Evolutionary conservation across 2,329 filamentous ascomycete species (phyloP).

Genomic region (Hymenoscyphus salicellus): DNA sequence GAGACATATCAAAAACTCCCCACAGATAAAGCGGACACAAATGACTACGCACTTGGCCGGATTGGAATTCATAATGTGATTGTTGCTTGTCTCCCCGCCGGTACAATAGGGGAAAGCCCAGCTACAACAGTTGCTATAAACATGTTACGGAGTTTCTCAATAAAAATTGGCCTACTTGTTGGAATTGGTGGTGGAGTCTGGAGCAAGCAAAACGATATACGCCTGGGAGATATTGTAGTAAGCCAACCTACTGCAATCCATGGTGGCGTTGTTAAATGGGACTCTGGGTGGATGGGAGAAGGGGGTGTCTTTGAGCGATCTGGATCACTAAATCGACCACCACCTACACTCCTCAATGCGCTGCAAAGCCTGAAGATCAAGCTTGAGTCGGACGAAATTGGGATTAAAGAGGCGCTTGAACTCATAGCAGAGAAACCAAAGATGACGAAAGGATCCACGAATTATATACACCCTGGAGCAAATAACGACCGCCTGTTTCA

Average conservation of each 20-base stretch:
- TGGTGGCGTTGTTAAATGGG: neutral
- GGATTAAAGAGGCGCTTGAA: neutral
- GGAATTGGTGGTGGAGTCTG: conserved; percentile 39
- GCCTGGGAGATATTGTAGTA: neutral
- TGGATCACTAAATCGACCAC: conserved; percentile 18
- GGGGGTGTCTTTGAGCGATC: too few relatives aligned
- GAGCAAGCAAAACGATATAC: too few relatives aligned
- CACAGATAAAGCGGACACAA: conserved; percentile 10
- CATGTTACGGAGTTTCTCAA: conserved; percentile 37
- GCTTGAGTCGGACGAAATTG: neutral
- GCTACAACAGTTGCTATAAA: conserved; percentile 36
- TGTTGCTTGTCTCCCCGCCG: conserved; percentile 24
- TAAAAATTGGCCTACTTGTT: conserved; percentile 43
- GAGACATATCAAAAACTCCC: conserved; percentile 8
- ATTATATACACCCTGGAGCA: neutral
- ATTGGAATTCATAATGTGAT: conserved; percentile 24
- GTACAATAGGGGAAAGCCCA: conserved; percentile 18
- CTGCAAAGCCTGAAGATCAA: neutral
- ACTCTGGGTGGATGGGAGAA: neutral
- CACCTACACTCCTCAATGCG: neutral
- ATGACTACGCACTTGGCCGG: conserved; percentile 21
- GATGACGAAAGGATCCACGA: neutral
- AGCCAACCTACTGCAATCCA: neutral
- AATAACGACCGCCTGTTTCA: conserved; percentile 1
- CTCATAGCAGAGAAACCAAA: neutral